These are phyloP conservation scores for Przewalskia tangutica DNA, from an alignment of 257 asterid genomes.

Conservation along the genomic window DNA sequence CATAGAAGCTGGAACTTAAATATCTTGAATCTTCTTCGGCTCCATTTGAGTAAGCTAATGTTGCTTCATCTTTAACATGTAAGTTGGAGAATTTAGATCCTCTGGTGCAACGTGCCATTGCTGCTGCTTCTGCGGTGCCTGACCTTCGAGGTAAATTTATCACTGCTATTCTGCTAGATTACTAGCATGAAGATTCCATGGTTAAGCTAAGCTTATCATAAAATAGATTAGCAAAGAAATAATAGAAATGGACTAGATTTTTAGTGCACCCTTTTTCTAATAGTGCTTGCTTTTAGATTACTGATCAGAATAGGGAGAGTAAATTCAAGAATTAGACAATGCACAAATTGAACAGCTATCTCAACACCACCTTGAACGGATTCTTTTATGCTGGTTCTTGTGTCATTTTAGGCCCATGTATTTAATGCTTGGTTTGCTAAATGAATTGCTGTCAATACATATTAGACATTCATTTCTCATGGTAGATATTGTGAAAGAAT, in stretches of 20 bases:
- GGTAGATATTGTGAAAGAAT: background rate
- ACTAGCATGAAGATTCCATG: background rate
- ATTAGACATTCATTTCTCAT: background rate
- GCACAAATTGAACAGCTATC: background rate
- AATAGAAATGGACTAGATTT: background rate
- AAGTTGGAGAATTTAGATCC: slow-evolving; percentile 93
- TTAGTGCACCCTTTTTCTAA: background rate
- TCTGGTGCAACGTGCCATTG: slow-evolving; percentile 77
- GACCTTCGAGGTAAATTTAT: slow-evolving; percentile 65
- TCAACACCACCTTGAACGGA: background rate
- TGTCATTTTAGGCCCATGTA: background rate
- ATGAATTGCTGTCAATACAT: background rate
- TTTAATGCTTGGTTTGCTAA: background rate
- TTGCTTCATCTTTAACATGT: slow-evolving; percentile 11
- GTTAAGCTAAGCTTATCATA: background rate
- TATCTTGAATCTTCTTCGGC: background rate
- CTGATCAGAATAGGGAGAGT: background rate
- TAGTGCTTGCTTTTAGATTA: background rate
- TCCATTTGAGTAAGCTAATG: slow-evolving; percentile 10
- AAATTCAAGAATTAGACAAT: background rate
- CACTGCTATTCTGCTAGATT: background rate
- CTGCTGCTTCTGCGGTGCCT: slow-evolving; percentile 62
- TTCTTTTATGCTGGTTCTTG: background rate
- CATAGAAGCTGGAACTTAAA: slow-evolving; percentile 6
- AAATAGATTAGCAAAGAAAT: background rate